phyloP scores from a whole-genome alignment of 2,329 filamentous ascomycete genomes.

The Colletotrichum aenigma region DNA sequence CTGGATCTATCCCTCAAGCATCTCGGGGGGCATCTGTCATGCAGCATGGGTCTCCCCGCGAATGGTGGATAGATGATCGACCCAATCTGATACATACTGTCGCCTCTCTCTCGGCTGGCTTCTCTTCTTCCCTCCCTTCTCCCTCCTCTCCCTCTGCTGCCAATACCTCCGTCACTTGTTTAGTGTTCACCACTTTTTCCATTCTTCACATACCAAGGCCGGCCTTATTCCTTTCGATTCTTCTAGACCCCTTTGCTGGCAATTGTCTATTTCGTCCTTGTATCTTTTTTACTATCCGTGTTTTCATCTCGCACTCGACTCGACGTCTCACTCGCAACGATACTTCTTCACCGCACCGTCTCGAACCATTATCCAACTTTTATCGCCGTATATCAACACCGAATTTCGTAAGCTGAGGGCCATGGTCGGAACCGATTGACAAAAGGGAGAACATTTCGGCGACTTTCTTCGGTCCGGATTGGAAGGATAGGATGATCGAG shows the following conservation, averaged over 20 bases:
- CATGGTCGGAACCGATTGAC: conserved; percentile 17
- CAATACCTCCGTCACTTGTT: not conserved
- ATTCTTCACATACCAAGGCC: conserved; percentile 19
- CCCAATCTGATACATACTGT: conserved; percentile 24
- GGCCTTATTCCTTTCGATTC: conserved; percentile 20
- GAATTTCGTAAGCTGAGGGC: not conserved
- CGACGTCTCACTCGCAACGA: not conserved
- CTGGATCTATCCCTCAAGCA: conserved; percentile 20
- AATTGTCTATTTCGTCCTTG: conserved; percentile 1
- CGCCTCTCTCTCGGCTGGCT: conserved; percentile 15
- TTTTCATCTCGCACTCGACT: not conserved
- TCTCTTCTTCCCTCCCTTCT: not conserved
- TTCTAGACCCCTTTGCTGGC: conserved; percentile 18
- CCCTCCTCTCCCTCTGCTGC: conserved; percentile 6
- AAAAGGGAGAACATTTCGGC: not conserved
- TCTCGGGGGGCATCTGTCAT: conserved; percentile 17
- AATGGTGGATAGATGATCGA: conserved; percentile 19
- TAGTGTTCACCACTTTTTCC: conserved; percentile 8
- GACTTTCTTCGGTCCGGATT: conserved; percentile 8
- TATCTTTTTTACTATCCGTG: not conserved
- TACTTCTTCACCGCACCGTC: not conserved
- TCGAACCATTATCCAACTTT: not conserved
- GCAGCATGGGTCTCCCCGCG: conserved; percentile 22
- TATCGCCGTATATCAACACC: not conserved
- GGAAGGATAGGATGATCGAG: conserved; percentile 18